These are phyloP conservation scores for Rosellinia necatrix DNA, from an alignment of 2,329 filamentous ascomycete species.

Conservation along the genomic window DNA sequence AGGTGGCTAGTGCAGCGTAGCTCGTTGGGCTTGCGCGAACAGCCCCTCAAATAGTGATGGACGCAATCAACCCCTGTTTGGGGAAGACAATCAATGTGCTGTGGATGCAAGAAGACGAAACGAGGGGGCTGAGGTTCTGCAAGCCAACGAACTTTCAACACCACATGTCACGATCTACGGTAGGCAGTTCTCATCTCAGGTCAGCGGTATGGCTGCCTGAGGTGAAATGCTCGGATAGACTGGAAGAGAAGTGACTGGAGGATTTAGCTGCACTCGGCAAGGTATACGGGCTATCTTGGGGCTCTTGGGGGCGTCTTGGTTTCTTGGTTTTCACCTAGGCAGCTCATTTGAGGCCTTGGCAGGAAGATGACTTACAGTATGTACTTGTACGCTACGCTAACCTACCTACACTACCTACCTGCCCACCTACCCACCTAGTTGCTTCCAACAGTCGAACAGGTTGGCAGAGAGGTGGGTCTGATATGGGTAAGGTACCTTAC, in stretches of 20 bases:
- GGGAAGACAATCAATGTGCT: background rate
- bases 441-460: no score
- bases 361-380: background rate
- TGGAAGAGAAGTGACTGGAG: constrained; percentile 1
- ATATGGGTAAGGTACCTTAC: no score
- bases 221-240: constrained; percentile 2
- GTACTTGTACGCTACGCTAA: background rate
- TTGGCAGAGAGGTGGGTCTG: no score
- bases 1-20: no score
- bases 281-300: background rate
- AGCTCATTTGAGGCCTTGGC: constrained; percentile 14
- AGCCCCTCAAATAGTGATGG: constrained; percentile 15
- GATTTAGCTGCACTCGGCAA: constrained; percentile 12
- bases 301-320: background rate
- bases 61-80: constrained; percentile 14
- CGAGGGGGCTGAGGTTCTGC: no score
- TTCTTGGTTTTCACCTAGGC: constrained; percentile 3
- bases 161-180: no score
- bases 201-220: background rate
- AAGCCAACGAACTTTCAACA: no score
- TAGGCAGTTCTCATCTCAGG: background rate
- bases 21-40: background rate
- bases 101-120: background rate
- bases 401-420: no score
- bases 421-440: no score